Base-by-base conservation (phyloP, 2,329 filamentous ascomycete species). In the Claviceps purpurea region DNA sequence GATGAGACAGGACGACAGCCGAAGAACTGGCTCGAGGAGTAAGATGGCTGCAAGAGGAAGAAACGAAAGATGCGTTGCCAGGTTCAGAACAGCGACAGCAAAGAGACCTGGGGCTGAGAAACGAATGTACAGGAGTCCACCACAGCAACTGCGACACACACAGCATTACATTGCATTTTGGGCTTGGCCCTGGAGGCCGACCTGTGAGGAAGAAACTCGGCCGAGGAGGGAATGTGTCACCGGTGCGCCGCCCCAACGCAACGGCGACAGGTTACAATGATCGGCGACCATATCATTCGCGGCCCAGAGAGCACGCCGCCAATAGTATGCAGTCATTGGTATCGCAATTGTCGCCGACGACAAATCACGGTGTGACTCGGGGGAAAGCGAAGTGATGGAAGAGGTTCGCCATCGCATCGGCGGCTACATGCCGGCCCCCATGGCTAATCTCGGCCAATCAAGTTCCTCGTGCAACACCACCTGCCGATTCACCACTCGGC, bases 401-500 rank as follows among this genome's bases (percentile, higher is more conserved):
- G 58, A 51, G 47, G 60, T 64, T 63, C 68, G 70, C 70, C 69
- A 69, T 63, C 71, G 70, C 60, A 66, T 64, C 63, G 68, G 70
- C 70, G 70, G 70, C 63, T 72, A 71, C 60, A 66, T 59, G 55
- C 50, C 43, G 52, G 43, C 30, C 37, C 49, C 49, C 50, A 44
- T 30, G 55, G 53, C 68, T 68, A 70, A 71, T 70, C 53, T 64
- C 52, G 51, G 47, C 46, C 41, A 30, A 45, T 45, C 24, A 45
- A 59, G 59, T 59, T 52, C 58, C 62, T 30, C 26, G 26, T 30
- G 26, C 26, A 30, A 30, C 26, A 11, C 26, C 26, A 30, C 26
- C 26, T 30, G 26, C 26, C 26, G 26, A 30, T 30, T 30, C 26
- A 30, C 26, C 26, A 30, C 8, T 30, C 26, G 26, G 26, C 26